phyloP scores from a whole-genome alignment of 768 basidiomycete species.

The Chalciporus piperatus region DNA sequence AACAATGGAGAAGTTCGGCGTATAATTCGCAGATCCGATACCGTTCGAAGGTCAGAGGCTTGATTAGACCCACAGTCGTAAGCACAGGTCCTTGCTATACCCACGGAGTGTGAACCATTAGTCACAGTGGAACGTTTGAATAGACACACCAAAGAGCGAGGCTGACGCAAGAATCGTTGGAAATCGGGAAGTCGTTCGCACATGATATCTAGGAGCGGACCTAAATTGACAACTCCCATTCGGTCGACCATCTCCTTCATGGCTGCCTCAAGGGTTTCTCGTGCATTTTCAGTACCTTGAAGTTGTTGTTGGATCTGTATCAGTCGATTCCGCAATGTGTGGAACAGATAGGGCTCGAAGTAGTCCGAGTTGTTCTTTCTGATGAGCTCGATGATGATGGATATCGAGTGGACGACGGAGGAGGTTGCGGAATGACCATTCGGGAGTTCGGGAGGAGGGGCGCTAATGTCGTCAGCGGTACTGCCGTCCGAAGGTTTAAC shows the following conservation, averaged over 20 bases:
- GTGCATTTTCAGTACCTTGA: slow-evolving; percentile 51
- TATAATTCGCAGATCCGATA: slow-evolving; percentile 96
- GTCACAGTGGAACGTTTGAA: slow-evolving; percentile 1
- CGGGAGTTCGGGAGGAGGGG: slow-evolving; percentile 18
- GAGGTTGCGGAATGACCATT: slow-evolving; percentile 61
- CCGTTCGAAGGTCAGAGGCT: slow-evolving; percentile 89
- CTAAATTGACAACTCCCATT: slow-evolving; percentile 89
- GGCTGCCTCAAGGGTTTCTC: slow-evolving; percentile 65
- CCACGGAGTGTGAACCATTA: slow-evolving; percentile 9
- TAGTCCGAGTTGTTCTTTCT: slow-evolving; percentile 98
- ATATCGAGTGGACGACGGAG: slow-evolving; percentile 82
- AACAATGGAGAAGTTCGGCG: slow-evolving; percentile 95
- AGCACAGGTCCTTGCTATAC: slow-evolving; percentile 61
- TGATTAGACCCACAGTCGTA: slow-evolving; percentile 71
- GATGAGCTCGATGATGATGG: slow-evolving; percentile 89
- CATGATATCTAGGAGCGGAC: slow-evolving; percentile 73
- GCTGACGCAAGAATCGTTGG: slow-evolving; percentile 64
- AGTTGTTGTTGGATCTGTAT: slow-evolving; percentile 82
- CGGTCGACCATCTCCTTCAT: slow-evolving; percentile 81
- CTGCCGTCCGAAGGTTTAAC: slow-evolving; percentile 15
- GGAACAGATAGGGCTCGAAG: slow-evolving; percentile 96
- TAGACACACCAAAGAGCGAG: slow-evolving; percentile 70
- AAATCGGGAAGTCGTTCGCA: slow-evolving; percentile 66
- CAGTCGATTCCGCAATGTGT: slow-evolving; percentile 85
- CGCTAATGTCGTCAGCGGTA: slow-evolving; percentile 9